Base-by-base conservation (phyloP, 805 yeast genomes). In the Wickerhamomyces hampshirensis region DNA sequence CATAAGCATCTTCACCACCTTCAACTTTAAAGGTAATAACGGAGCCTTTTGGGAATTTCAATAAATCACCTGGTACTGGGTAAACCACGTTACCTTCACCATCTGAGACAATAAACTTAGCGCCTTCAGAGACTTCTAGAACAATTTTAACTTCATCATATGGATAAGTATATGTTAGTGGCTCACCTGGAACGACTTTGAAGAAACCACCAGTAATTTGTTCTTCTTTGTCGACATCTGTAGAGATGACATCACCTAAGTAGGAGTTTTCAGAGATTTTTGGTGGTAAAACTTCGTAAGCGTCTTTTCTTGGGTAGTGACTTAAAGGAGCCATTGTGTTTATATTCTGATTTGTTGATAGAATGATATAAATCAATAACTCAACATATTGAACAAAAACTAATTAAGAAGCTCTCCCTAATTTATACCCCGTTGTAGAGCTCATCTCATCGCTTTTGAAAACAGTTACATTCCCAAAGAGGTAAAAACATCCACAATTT, bases 61-160 rank as follows among this genome's bases (percentile, higher is more conserved):
- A 70, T 19, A 77, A 78, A 50, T 80, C 86, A 36, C 87, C 87
- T 35, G 82, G 81, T 29, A 66, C 57, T 37, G 71, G 80, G 37
- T 61, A 63, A 35, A 74, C 77, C 42, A 66, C 65, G 57, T 67
- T 65, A 17, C 87, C 87, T 36, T 77, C 69, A 62, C 77, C 81
- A 50, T 80, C 87, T 40, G 74, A 51, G 49, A 80, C 66, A 34
- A 67, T 63, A 66, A 75, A 79, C 52, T 73, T 77, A 34, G 85
- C 85, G 31, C 84, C 84, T 49, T 71, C 75, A 15, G 35, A 34
- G 37, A 76, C 79, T 59, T 80, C 85, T 44, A 80, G 68, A 56
- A 77, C 71, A 48, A 80, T 66, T 63, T 80, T 80, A 75, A 77
- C 73, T 63, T 79, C 87, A 53, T 80, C 84, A 60, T 78, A 49